Evolutionary conservation across 345 rosid genomes (phyloP), one percentile per base, ranked within the genome.

Genomic region (Triadica sebifera): DNA sequence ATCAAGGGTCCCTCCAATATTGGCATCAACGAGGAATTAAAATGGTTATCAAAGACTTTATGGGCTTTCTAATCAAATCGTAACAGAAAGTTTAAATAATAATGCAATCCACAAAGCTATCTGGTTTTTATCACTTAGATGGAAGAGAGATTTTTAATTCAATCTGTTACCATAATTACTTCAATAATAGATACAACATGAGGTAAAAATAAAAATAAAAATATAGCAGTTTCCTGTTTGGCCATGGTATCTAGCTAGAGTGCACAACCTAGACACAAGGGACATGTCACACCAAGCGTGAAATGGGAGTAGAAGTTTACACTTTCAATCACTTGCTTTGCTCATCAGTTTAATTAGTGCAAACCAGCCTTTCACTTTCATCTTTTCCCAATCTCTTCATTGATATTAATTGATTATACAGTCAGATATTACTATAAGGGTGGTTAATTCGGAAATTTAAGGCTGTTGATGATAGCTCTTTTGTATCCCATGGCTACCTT

Each of bases 11-110:
- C 67, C 25, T 1, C 62, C 16, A 64, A 64, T 73, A 64, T 52
- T 34, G 52, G 38, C 49, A 39, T 41, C 6, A 39, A 73, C 37
- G 50, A 1, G 29, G 60, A 29, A 29, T 73, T 50, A 63, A 16
- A 73, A 73, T 50, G 58, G 24, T 55, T 64, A 52, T 65, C 62
- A 61, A 74, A 65, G 73, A 74, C 84, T 85, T 82, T 82, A 62
- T 38, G 75, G 76, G 4, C 80, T 41, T 69, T 82, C 84, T 60
- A 71, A 85, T 80, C 83, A 78, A 76, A 75, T 69, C 63, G 45
- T 50, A 75, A 63, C 60, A 63, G 75, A 67, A 43, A n/a, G 45
- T 65, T 34, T 46, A 43, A 52, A 37, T 71, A 52, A 37, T 71
- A 71, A 81, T 72, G 69, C 70, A 61, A 11, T 72, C 19, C 55